Base-by-base conservation (phyloP, 768 basidiomycete species). In the Rubroboletus pulcherrimus region DNA sequence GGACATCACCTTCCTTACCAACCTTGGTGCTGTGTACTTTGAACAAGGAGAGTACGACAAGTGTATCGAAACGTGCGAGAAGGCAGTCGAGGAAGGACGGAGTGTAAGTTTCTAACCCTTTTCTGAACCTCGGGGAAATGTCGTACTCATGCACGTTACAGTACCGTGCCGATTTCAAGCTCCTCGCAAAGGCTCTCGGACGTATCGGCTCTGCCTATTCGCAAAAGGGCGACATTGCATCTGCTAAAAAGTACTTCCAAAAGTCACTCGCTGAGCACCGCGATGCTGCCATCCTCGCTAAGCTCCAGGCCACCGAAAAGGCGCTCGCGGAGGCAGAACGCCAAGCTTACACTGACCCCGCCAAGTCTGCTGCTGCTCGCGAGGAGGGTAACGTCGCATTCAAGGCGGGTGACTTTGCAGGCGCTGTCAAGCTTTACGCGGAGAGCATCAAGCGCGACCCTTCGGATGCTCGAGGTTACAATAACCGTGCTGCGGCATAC, bases 401-500 rank as follows among this genome's bases (percentile, higher is more conserved):
- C 84, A 98, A 98, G 78, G 79, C 74, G 2, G 96, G 93, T 19
- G 87, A 96, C 71, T 99, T 94, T 72, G 95, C 85, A 11, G 84
- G 81, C 11, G 90, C 96, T 0, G 95, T 99, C 63, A 93, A 91
- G 76, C 77, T 81, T 38, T 99, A 99, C 76, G 82, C 90, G 37
- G 97, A 99, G 74, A 89, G 93, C 58, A 97, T 98, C 80, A 98
- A 98, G 77, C 88, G 97, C 48, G 87, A 92, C 65, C 96, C 97
- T 40, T 71, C 74, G 37, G 97, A 99, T 68, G 82, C 96, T 14
- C 81, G 88, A 60, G 94, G 91, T 9, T 99, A 98, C 78, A 98
- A 96, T 72, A 99, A 99, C 77, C 88, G 97, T 47, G 93, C 97
- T n/a, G 89, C 93, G 30, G 95, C 93, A 24, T 98, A 97, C 76